phyloP scores from a whole-genome alignment of 2,329 filamentous ascomycete species.

The Lachnellula occidentalis region DNA sequence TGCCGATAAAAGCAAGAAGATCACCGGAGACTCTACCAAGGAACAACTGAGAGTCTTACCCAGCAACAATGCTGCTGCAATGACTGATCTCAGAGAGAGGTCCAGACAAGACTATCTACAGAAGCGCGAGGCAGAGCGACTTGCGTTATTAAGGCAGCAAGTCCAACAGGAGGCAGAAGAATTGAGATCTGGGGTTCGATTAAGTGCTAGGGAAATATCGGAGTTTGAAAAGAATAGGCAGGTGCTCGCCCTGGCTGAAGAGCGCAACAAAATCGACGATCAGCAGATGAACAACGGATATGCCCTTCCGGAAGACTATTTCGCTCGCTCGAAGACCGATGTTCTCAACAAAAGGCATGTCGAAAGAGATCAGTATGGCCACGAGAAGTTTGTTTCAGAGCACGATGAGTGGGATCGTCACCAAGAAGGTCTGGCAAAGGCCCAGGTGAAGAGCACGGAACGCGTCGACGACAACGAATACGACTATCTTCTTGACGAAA shows the following conservation, averaged over 20 bases:
- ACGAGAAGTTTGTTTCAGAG: conserved; percentile 86
- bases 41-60: conserved; percentile 57
- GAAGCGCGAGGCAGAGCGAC: conserved; percentile 80
- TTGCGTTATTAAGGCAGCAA: conserved; percentile 83
- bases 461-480: conserved; percentile 77
- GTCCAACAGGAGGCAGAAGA: conserved; percentile 85
- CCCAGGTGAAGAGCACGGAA: conserved; percentile 72
- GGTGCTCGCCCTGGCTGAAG: conserved; percentile 73
- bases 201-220: conserved; percentile 75
- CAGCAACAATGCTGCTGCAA: conserved; percentile 64
- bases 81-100: conserved; percentile 74
- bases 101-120: conserved; percentile 90
- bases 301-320: conserved; percentile 88
- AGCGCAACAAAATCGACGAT: conserved; percentile 82
- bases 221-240: conserved; percentile 89
- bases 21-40: conserved; percentile 53
- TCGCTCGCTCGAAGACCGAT: conserved; percentile 88
- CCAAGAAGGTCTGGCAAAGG: conserved; percentile 80
- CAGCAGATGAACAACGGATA: conserved; percentile 73
- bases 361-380: conserved; percentile 78
- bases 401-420: conserved; percentile 95
- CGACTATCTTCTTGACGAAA: conserved; percentile 87
- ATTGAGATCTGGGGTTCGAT: conserved; percentile 64
- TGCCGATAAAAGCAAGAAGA: conserved; percentile 62
- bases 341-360: conserved; percentile 87